These are phyloP conservation scores for Chlamydomonas sp. DNA, from an alignment of 139 green algal genomes.

Conservation along the genomic window DNA sequence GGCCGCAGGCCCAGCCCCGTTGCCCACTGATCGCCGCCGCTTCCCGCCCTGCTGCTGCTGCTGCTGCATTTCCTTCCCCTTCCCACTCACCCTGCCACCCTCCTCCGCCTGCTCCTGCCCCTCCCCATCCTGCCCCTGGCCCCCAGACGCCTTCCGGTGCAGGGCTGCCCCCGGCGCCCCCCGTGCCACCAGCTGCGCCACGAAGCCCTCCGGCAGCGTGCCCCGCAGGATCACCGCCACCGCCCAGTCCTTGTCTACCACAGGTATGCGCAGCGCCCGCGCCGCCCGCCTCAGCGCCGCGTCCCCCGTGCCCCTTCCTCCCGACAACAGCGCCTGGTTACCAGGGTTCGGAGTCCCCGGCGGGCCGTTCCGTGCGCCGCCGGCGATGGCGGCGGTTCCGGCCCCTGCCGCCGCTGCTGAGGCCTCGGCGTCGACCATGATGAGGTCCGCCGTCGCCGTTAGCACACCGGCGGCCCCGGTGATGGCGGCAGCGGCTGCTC, in stretches of 20 bases:
- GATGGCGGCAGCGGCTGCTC: not conserved
- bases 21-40: too few relatives aligned
- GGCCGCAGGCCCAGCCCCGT: too few relatives aligned
- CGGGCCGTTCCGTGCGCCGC: not conserved
- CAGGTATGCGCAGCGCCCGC: conserved; percentile 11
- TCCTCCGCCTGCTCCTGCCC: not conserved
- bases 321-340: too few relatives aligned
- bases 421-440: not conserved
- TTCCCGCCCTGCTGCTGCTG: too few relatives aligned
- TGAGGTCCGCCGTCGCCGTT: conserved; percentile 16
- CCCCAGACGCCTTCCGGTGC: not conserved
- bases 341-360: too few relatives aligned
- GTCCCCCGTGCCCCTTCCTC: too few relatives aligned
- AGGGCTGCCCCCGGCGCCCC: not conserved
- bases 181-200: not conserved
- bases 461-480: conserved; percentile 8
- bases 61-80: too few relatives aligned
- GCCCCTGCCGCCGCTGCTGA: not conserved
- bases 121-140: not conserved
- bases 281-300: conserved; percentile 12
- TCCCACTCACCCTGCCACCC: too few relatives aligned
- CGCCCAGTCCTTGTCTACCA: conserved; percentile 37
- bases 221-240: conserved; percentile 20
- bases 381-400: too few relatives aligned
- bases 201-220: conserved; percentile 8